Evolutionary conservation across 192 early-diverging fungal species (phyloP), one percentile per base, ranked within the genome.

Genomic region (Coemansia sp.): DNA sequence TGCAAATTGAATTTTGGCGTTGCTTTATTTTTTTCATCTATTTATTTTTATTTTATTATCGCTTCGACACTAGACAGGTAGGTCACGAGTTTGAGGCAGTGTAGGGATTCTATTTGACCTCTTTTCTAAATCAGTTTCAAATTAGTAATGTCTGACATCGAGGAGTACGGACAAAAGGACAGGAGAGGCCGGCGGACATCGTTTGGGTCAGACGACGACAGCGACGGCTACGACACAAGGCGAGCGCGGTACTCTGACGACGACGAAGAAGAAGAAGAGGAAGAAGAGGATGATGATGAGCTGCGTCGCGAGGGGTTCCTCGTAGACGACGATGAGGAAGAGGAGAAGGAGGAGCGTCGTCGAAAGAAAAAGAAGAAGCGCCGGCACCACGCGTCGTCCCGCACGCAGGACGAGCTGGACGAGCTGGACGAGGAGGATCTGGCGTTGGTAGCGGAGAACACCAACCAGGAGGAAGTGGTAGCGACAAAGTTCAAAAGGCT

Each of bases 381-480:
- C 33, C 48, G 63, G 40, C 69, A 65, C 8, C 21, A 34, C n/a
- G 53, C 40, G 62, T 21, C 9, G 67, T 27, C 24, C 24, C 24
- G 24, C 24, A 27, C 24, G 1, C 24, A 73, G 79, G 69, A 72
- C 74, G 78, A 35, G 10, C 27, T 42, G 17, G 92, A 96, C 51
- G 88, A 89, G 40, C 78, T 95, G 16, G 93, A 95, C 29, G 96
- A 95, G 17, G 98, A 99, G 63, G 98, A 99, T 75, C 73, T 96
- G 59, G 94, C 92, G 24, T 85, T 98, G 33, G 85, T 99, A 34
- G 90, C 90, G 37, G 96, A 96, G 67, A 97, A 97, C 87, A 37
- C 92, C 88, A 63, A 88, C 85, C 48, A 87, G 88, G 78, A 78
- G 27, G 64, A 64, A 27, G 24, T 27, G 24, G 24, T 27, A 27